Base-by-base conservation (phyloP, 371 early-diverging fungal genomes). In the Lichtheimia corymbifera region DNA sequence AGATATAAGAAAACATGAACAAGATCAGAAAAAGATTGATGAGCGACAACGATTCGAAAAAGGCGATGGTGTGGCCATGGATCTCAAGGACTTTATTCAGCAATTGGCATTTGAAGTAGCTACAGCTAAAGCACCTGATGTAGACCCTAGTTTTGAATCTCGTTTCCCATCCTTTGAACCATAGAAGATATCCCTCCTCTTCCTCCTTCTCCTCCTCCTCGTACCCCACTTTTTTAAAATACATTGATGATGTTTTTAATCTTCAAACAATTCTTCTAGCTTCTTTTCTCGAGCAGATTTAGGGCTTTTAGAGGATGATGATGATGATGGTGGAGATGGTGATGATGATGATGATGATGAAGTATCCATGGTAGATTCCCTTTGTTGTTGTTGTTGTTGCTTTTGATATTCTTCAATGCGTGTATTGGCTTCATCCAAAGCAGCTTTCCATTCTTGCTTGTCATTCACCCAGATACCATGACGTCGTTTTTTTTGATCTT, bases 111-210 rank as follows among this genome's bases (percentile, higher is more conserved):
- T 70, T 40, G 72, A 74, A 51, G 62, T 69, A 30, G 77, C 75
- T 6, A 63, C 70, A 9, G 77, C 77, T 14, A 66, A 70, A 28
- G 77, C 77, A 42, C 80, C 80, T n/a, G 80, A 80, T 58, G 72
- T 77, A 4, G 80, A 80, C 52, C 77, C 80, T 15, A 65, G 68
- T 22, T 80, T 80, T 62, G 77, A 77, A 65, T 69, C 73, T 9
- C 71, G 80, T 42, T 80, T 80, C 52, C 80, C 80, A 18, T 65
- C 67, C 14, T 77, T 80, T 68, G 72, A 77, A 59, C 53, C 24
- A 51, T 45, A 27, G 18, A 12, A 53, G 3, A 27, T 35, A 53
- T 22, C 47, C 22, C 9, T 47, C 11, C 7, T 47, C 17, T 17
- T 47, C 47, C 47, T 22, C 47, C 47, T 9, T 2, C 17, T 22